Evolutionary conservation across 768 basidiomycete genomes (phyloP), one percentile per base, ranked within the genome.

Genomic region (Trametes gibbosa): DNA sequence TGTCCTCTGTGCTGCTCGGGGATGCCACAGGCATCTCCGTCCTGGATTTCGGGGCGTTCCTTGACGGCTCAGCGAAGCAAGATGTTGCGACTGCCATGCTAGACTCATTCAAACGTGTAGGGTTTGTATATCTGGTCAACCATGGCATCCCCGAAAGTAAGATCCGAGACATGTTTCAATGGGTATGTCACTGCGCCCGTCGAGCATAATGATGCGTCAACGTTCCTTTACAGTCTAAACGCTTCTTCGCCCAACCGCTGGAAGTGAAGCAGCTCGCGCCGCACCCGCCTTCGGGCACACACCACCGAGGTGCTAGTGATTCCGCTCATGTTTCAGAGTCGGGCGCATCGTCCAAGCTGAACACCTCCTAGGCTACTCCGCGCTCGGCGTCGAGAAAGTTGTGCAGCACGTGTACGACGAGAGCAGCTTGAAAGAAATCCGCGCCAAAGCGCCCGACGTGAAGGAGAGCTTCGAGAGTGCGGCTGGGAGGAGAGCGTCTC

Each of bases 391-490:
- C 12, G 73, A 75, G 59, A 73, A 74, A 50, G 67, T 75, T 6
- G 24, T 58, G 3, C 69, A 70, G 24, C 67, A 70, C 40, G 54
- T 75, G 8, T 75, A 76, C 53, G 74, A 77, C 57, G 49, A 61
- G 1, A 50, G 65, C 6, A 74, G 73, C 39, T 58, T 74, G 24
- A 62, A 67, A 24, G 60, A 62, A 39, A 66, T 68, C 35, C 71
- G 72, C 21, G 66, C 63, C 21, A 68, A 72, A 32, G 68, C 73
- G 21, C 76, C 75, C 4, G 74, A 73, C 39, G 70, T 79, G 46
- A 83, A 82, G 63, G 83, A 84, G 66, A 81, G 77, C 57, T 84
- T 83, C 54, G 83, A 84, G 58, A 84, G 58, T 73, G 75, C n/a
- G 83, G 82, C 1, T 72, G 77, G 25, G 83, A 83, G 46, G 71